phyloP scores from a whole-genome alignment of 2,329 filamentous ascomycete genomes.

The Dactylellina parvicollis region DNA sequence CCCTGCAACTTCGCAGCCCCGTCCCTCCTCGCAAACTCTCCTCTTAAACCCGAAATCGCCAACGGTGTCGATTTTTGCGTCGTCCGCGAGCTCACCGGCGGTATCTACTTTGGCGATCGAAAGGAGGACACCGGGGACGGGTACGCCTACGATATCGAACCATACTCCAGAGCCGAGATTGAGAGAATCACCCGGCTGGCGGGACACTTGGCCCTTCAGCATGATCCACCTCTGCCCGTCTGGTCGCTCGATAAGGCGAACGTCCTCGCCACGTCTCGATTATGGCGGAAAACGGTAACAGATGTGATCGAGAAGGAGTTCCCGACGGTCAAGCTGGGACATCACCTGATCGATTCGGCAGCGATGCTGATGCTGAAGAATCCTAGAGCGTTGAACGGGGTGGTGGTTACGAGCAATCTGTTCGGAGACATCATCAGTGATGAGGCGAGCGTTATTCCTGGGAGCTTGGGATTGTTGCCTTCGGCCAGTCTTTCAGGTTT shows the following conservation, averaged over 20 bases:
- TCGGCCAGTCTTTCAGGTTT: constrained; percentile 87
- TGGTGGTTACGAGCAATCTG: constrained; percentile 91
- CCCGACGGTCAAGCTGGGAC: constrained; percentile 81
- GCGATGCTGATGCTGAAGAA: constrained; percentile 98
- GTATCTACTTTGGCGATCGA: constrained; percentile 94
- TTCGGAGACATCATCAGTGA: constrained; percentile 97
- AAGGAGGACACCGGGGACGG: constrained; percentile 76
- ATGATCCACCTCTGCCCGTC: constrained; percentile 79
- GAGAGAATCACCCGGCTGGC: constrained; percentile 86
- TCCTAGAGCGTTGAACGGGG: constrained; percentile 84
- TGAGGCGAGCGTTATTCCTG: constrained; percentile 93
- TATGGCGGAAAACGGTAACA: constrained; percentile 88
- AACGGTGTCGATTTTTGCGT: constrained; percentile 90
- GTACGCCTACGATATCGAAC: constrained; percentile 82
- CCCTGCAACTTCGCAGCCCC: constrained; percentile 91
- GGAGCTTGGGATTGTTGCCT: constrained; percentile 85
- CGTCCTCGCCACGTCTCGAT: constrained; percentile 85
- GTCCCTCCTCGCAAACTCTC: constrained; percentile 81
- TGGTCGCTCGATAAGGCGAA: constrained; percentile 96
- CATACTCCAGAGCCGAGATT: constrained; percentile 84
- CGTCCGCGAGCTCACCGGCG: constrained; percentile 88
- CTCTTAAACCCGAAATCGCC: constrained; percentile 85
- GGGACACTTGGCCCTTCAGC: constrained; percentile 79
- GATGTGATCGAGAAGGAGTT: constrained; percentile 90
- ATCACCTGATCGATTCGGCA: constrained; percentile 95